Percentiles rank a stretch among this genome's conserved stretches.
These are phyloP conservation scores for Hypoxylon cercidicola DNA, from an alignment of 495 filamentous ascomycete genomes.

Conservation along the genomic window DNA sequence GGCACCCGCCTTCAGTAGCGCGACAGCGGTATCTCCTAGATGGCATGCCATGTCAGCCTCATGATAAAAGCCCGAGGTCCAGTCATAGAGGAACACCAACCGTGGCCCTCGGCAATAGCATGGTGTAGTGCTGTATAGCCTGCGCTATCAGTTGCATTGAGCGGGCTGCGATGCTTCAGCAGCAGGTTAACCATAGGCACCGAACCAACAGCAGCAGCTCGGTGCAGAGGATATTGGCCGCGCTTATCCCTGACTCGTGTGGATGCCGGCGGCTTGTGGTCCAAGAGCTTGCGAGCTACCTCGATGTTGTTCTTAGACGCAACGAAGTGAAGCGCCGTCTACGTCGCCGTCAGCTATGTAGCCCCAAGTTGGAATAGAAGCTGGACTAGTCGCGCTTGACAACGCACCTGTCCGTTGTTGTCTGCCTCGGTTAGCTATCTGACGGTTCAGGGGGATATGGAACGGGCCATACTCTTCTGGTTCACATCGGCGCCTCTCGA, in stretches of 20 bases:
- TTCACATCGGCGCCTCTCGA: conserved; percentile 85
- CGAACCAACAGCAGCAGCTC: conserved; percentile 89
- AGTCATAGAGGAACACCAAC: conserved; percentile 38
- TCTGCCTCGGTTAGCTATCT: conserved; percentile 43
- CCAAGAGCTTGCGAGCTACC: conserved; percentile 79
- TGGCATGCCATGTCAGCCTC: conserved; percentile 8
- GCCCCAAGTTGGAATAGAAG: not conserved
- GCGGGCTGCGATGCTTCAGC: conserved; percentile 79
- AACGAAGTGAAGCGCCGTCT: conserved; percentile 92
- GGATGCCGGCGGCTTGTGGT: conserved; percentile 75
- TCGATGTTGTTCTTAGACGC: conserved; percentile 89
- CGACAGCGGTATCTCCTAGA: conserved; percentile 80
- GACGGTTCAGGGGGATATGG: conserved; percentile 8
- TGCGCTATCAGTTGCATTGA: conserved; percentile 86
- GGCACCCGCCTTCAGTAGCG: conserved; percentile 84
- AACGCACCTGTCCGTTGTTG: conserved; percentile 66
- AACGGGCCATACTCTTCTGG: conserved; percentile 68
- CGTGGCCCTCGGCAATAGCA: conserved; percentile 92
- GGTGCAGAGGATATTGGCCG: conserved; percentile 84
- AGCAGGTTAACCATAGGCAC: conserved; percentile 83
- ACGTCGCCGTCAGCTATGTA: conserved; percentile 13
- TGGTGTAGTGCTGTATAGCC: conserved; percentile 93
- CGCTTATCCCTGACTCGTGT: conserved; percentile 85
- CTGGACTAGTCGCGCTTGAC: not conserved
- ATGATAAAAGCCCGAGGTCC: not conserved